Base-by-base conservation (phyloP, 2,329 filamentous ascomycete genomes). In the Botrytis pseudocinerea region DNA sequence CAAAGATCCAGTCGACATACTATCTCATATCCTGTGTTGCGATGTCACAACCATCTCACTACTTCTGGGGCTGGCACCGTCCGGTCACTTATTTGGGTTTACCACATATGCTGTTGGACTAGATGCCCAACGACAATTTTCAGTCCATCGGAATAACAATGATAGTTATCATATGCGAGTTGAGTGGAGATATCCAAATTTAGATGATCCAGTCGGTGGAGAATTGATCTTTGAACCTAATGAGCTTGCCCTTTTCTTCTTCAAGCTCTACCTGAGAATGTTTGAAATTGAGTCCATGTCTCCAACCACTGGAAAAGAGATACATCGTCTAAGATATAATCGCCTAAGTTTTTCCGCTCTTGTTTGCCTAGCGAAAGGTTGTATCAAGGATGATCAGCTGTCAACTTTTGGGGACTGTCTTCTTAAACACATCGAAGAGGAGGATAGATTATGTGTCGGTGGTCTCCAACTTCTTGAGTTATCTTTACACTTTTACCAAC, bases 1-100 rank as follows among this genome's bases (percentile, higher is more conserved):
- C 16, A 22, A 61, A 16, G 44, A 70, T 16, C 44, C 59, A 8
- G 60, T 22, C 16, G 59, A 51, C 1, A 48, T 25, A 1, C 9
- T 70, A 38, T 63, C 57, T 4, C 28, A 40, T n/a, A 44, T 63
- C 6, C 51, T 70, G 32, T 70, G 69, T 25, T 70, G 42, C 8
- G 44, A 75, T 48, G 61, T 74, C 18, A 71, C 75, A 7, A 74
- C 75, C 2, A 60, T 75, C 42, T 73, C 75, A 32, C 51, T 70
- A 10, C 72, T 76, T 12, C 40, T 75, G 8, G 72, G 73, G 20
- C 40, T 70, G 16, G 69, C 69, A 54, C 59, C 69, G 9, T 48
- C 57, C n/a, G 44, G 59, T 22, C 59, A 70, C 44, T 38, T 70
- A 12, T 28, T 70, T 20, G 44, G 59, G 1, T 54, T 51, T 54